A percentile compares a stretch with the other conserved stretches of the same genome.
phyloP scores from a whole-genome alignment of 202 grass and related monocot genomes.

The Setaria italica region DNA sequence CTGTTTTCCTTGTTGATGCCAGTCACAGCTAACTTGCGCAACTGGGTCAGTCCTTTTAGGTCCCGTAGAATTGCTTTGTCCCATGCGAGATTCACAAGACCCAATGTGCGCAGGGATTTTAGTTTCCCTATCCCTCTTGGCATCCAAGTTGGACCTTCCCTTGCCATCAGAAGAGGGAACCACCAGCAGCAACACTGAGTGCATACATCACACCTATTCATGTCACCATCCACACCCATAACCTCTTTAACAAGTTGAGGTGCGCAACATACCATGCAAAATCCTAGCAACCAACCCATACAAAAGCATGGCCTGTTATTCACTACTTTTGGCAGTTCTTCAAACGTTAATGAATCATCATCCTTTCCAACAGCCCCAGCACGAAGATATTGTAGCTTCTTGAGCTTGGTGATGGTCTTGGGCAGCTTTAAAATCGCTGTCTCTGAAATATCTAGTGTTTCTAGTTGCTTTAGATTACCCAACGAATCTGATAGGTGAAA shows the following conservation, averaged over 20 bases:
- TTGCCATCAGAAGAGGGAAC: accelerated
- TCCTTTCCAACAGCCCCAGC: no score
- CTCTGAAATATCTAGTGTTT: constrained; percentile 29
- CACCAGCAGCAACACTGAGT: constrained; percentile 5
- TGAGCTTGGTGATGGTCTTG: constrained; percentile 34
- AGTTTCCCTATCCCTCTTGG: neutral
- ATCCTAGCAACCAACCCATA: accelerated
- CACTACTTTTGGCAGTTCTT: neutral
- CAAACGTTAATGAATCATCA: no score
- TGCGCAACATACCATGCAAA: neutral
- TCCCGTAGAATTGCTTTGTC: neutral
- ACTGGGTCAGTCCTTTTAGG: neutral
- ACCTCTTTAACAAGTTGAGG: neutral
- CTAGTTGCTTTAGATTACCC: neutral
- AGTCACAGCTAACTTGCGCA: neutral
- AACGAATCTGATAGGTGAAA: neutral
- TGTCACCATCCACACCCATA: accelerated
- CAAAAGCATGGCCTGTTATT: neutral
- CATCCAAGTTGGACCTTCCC: neutral
- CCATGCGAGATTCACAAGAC: neutral
- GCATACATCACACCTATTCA: constrained; percentile 18
- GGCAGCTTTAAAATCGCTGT: constrained; percentile 4
- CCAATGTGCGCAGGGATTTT: neutral
- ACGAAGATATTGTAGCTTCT: constrained; percentile 46
- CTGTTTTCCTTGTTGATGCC: neutral